Conservation (phyloP, 441 rosid species). For the Manihot esculenta region DNA sequence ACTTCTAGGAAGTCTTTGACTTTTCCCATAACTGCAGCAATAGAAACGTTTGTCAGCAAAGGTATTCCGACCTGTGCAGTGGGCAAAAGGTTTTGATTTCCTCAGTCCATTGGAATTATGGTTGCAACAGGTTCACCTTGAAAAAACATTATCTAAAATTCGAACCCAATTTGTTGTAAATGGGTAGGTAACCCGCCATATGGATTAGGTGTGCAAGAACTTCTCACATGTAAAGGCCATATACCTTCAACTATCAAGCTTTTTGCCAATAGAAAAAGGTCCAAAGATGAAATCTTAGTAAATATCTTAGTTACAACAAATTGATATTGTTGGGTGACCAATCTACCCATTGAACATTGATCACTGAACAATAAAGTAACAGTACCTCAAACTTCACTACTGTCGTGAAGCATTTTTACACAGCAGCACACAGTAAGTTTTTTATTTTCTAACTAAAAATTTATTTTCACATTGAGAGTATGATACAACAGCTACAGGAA, state of each 20-base stretch:
- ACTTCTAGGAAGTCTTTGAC: slow-evolving; percentile 67
- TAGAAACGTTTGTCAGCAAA: slow-evolving; percentile 1
- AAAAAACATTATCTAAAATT: too few species aligned
- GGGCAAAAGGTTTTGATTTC: background rate
- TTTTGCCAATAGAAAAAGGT: background rate
- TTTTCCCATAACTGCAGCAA: slow-evolving; percentile 58
- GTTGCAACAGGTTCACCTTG: background rate
- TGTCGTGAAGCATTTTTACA: background rate
- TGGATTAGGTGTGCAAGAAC: too few species aligned
- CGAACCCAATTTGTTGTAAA: background rate
- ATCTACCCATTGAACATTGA: background rate
- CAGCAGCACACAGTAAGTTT: background rate
- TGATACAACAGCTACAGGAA: background rate
- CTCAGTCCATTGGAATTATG: background rate
- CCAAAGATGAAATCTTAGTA: background rate
- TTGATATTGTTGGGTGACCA: background rate
- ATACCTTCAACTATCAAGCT: too few species aligned
- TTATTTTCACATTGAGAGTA: background rate
- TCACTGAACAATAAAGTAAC: background rate
- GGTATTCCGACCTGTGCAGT: too few species aligned
- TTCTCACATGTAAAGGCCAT: background rate
- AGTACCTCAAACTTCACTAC: background rate
- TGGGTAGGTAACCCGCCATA: too few species aligned
- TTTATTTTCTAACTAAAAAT: background rate
- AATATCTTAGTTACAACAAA: background rate